phyloP scores from a whole-genome alignment of 1,284 basidiomycete genomes.

The Athelia psychrophila region DNA sequence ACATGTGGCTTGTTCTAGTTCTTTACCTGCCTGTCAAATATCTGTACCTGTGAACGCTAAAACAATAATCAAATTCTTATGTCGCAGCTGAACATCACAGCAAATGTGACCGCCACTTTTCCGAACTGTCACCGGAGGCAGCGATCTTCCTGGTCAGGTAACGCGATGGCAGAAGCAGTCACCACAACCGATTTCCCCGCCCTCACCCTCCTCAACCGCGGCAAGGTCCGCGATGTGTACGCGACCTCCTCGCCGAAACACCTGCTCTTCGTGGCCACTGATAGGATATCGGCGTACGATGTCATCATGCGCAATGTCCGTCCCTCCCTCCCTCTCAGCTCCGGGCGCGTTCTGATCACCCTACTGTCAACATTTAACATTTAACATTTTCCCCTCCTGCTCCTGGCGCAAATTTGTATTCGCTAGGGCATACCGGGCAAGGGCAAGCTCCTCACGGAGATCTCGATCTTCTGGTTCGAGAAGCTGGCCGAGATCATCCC shows the following conservation, averaged over 20 bases:
- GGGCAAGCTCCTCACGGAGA: conserved; percentile 87
- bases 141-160: too few relatives aligned
- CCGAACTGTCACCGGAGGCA: too few relatives aligned
- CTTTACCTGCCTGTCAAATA: too few relatives aligned
- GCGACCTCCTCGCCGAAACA: conserved; percentile 62
- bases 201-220: conserved; percentile 71
- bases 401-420: too few relatives aligned
- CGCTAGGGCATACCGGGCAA: conserved; percentile 96
- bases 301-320: conserved; percentile 89
- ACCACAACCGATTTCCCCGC: conserved; percentile 53
- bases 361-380: too few relatives aligned
- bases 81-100: too few relatives aligned
- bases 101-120: too few relatives aligned
- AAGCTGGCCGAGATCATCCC: conserved; percentile 78
- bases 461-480: conserved; percentile 96
- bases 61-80: too few relatives aligned
- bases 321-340: conserved; percentile 12
- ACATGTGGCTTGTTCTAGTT: too few relatives aligned
- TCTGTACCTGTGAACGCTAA: too few relatives aligned
- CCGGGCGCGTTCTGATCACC: background rate
- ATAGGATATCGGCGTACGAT: conserved; percentile 97
- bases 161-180: conserved; percentile 34
- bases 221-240: conserved; percentile 95
- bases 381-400: too few relatives aligned
- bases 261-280: conserved; percentile 93